Evolutionary conservation across 345 rosid species (phyloP), one percentile per base, ranked within the genome.

Genomic region (Durio zibethinus): DNA sequence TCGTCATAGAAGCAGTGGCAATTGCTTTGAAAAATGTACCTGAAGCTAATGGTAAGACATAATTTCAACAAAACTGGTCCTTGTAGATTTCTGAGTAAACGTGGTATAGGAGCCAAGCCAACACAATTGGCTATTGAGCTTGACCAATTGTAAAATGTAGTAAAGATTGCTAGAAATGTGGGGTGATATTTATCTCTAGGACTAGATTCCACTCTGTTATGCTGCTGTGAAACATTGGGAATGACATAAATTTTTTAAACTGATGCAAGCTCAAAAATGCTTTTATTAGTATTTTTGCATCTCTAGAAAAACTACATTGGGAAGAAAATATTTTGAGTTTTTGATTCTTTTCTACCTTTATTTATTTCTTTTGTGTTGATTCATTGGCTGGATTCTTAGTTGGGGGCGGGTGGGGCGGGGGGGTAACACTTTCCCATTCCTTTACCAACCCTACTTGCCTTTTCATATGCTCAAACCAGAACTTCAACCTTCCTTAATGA

Each of bases 1-100:
- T 93, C 82, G 92, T 93, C 84, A 93, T 93, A 79, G 93, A 95
- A 88, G 97, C 93, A 70, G 97, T 93, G 74, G 93, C 99, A 62
- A 78, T 92, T 59, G 89, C 98, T 67, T 85, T 95, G 69, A 89
- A 92, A 83, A 92, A 90, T 85, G 92, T 92, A 78, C 90, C 89
- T 9, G 91, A 89, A 80, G 97, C 99, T 78, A 95, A 95, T 86
- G 98, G 99, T 95, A 85, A 90, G 90, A 78, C 65, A 72, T 63
- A 62, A 33, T 14, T 36, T 72, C 77, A 48, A 38, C 74, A 36
- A 63, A 18, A 57, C n/a, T 79, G 61, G 25, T 76, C 69, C 43
- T 16, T 20, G 18, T 27, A 54, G 60, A 38, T 82, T 62, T 16
- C 72, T 43, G 25, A 74, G 2, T 23, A 23, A 10, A 27, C 35